Evolutionary conservation across 176 grass and related monocot species (phyloP).

Genomic region (Typha latifolia): DNA sequence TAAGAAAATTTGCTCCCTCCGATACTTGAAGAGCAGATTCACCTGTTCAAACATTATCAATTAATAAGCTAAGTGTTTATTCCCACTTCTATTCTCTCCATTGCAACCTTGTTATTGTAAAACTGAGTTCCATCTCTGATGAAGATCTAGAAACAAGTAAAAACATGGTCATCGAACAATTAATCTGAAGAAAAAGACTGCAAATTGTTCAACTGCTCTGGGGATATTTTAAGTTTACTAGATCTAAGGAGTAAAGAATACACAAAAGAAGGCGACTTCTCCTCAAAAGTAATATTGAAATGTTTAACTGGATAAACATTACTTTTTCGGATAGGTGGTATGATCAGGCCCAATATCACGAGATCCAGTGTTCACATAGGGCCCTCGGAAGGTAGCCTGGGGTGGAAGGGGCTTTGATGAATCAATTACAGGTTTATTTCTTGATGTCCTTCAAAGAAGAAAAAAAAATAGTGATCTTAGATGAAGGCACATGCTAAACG

Average conservation of each 20-base stretch:
- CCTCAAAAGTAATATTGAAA: neutral
- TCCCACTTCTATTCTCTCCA: too few relatives aligned
- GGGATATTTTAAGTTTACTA: neutral
- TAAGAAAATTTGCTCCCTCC: too few relatives aligned
- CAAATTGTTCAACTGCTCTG: neutral
- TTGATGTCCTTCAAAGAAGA: conserved; percentile 43
- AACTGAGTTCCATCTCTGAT: too few relatives aligned
- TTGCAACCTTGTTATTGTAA: too few relatives aligned
- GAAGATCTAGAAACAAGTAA: too few relatives aligned
- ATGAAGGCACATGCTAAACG: neutral
- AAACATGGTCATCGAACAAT: too few relatives aligned
- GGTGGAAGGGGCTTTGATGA: conserved; percentile 72
- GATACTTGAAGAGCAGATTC: too few relatives aligned
- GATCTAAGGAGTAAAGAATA: neutral
- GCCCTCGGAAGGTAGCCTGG: conserved; percentile 84
- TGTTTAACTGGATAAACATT: neutral
- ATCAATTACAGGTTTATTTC: conserved; percentile 58
- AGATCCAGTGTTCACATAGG: conserved; percentile 83
- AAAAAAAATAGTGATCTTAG: neutral
- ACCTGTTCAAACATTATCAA: too few relatives aligned
- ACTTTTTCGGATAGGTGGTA: conserved; percentile 55
- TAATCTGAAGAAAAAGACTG: neutral
- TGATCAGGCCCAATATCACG: conserved; percentile 75
- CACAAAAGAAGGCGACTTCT: neutral
- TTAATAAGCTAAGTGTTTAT: too few relatives aligned